A percentile compares a stretch with the other conserved stretches of the same genome.
Evolutionary conservation across 768 basidiomycete species (phyloP).

Genomic region (Jaapia argillacea): DNA sequence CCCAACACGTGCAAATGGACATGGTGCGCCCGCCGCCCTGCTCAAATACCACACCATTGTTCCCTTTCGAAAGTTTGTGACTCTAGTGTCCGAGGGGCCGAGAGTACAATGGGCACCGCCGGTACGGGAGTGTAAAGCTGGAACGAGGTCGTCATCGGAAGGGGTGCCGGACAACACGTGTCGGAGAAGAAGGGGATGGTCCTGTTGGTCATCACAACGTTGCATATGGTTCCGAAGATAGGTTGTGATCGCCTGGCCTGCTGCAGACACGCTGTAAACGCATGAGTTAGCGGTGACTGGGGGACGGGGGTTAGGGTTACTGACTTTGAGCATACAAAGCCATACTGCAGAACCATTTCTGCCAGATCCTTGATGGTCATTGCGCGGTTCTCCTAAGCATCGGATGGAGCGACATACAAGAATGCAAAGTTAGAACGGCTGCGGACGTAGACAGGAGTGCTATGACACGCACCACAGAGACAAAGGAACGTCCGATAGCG

Average conservation of each 20-base stretch:
- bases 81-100: conserved; percentile 23
- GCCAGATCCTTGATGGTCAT: conserved; percentile 85
- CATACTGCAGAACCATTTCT: conserved; percentile 53
- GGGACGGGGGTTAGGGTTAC: conserved; percentile 21
- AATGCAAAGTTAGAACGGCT: neutral
- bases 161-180: conserved; percentile 64
- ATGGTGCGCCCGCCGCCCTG: conserved; percentile 62
- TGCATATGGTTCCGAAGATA: conserved; percentile 67
- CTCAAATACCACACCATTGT: conserved; percentile 79
- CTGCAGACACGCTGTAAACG: conserved; percentile 55
- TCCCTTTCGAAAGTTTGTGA: conserved; percentile 69
- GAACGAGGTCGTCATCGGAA: conserved; percentile 64
- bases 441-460: neutral
- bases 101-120: conserved; percentile 50
- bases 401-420: conserved; percentile 9
- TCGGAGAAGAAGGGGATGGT: conserved; percentile 64
- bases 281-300: conserved; percentile 8
- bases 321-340: conserved; percentile 70
- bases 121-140: conserved; percentile 57
- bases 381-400: conserved; percentile 60
- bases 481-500: conserved; percentile 62
- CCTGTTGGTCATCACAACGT: conserved; percentile 62
- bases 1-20: conserved; percentile 67
- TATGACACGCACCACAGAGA: conserved; percentile 52
- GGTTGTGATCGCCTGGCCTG: conserved; percentile 76